A percentile compares a stretch with the other conserved stretches of the same genome.
phyloP scores from a whole-genome alignment of 768 basidiomycete genomes.

The Psilocybe cyanescens region DNA sequence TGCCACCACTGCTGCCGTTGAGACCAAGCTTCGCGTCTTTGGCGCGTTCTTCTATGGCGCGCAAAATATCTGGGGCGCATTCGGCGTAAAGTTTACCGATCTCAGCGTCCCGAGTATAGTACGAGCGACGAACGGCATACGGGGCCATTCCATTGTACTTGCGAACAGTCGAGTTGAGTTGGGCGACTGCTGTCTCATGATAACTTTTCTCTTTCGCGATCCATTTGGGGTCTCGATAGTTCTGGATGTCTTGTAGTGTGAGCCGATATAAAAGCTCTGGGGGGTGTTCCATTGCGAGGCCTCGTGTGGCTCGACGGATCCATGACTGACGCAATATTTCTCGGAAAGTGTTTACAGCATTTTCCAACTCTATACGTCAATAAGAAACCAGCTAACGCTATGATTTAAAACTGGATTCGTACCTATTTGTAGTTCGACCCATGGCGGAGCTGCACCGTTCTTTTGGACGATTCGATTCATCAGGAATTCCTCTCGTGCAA shows the following conservation, averaged over 20 bases:
- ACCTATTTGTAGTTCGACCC: slow-evolving; percentile 84
- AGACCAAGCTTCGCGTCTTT: background rate
- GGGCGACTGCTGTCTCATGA: slow-evolving; percentile 68
- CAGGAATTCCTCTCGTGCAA: slow-evolving; percentile 78
- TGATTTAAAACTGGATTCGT: slow-evolving; percentile 16
- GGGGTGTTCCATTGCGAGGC: slow-evolving; percentile 51
- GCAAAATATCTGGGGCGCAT: slow-evolving; percentile 54
- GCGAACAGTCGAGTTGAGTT: slow-evolving; percentile 76
- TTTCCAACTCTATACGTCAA: slow-evolving; percentile 64
- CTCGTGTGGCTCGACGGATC: slow-evolving; percentile 75
- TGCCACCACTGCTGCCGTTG: slow-evolving; percentile 8
- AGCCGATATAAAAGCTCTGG: slow-evolving; percentile 38
- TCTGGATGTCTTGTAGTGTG: slow-evolving; percentile 38
- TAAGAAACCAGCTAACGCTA: background rate
- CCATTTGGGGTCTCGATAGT: slow-evolving; percentile 71
- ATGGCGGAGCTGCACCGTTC: slow-evolving; percentile 83
- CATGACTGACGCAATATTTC: slow-evolving; percentile 67
- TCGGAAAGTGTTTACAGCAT: slow-evolving; percentile 63
- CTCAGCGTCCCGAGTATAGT: slow-evolving; percentile 60
- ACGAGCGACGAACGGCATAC: slow-evolving; percentile 70
- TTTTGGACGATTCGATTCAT: slow-evolving; percentile 86
- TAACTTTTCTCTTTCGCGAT: slow-evolving; percentile 67
- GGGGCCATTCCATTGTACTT: slow-evolving; percentile 84
- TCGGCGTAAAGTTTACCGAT: slow-evolving; percentile 56
- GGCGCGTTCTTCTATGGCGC: slow-evolving; percentile 24